Base-by-base conservation (phyloP, 1,284 basidiomycete species). In the Rhizoctonia solani region DNA sequence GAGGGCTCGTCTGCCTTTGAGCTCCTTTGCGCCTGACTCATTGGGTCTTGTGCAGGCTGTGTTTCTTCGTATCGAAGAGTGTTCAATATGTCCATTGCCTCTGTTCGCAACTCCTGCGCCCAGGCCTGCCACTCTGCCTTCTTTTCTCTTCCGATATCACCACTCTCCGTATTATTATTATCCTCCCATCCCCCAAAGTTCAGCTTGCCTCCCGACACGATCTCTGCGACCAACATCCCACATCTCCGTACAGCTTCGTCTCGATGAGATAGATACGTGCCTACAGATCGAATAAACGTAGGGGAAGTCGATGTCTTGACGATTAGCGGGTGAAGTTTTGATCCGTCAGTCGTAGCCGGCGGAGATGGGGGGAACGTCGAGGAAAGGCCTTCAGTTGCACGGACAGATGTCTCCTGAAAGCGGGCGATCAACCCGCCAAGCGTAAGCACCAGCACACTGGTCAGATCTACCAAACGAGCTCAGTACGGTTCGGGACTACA, bases 201-300 rank as follows among this genome's bases (percentile, higher is more conserved):
- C 5, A 98, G 81, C 46, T 82, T 81, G 75, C 89, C 90, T 0
- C 85, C 82, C 0, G 90, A 89, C 13, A 90, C 82, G 55, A 90
- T 79, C 76, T 99, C 96, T 0, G 92, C 96, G 0, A 87, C 86
- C 11, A 98, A 83, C 95, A 98, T 97, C 1, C 96, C 96, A 71
- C 93, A 89, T n/a, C 89, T 82, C 1, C 95, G 87, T 13, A 97
- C 83, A 1, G 85, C 82, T 2, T 82, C 78, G 68, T 96, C 93
- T 2, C 89, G 79, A 73, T 97, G 93, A 0, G 81, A 82, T 46
- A 97, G 86, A 74, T 95, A 96, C 4, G 78, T 77, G 8, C 89
- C 85, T 30, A 98, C 83, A 4, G 87, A 87, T 21, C 82, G 80
- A 67, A 98, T 83, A 73, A 98, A 90, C 0, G 79, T 69, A 0